Evolutionary conservation across 2,329 filamentous ascomycete species (phyloP), one percentile per base, ranked within the genome.

Genomic region (Xylariales sp.): DNA sequence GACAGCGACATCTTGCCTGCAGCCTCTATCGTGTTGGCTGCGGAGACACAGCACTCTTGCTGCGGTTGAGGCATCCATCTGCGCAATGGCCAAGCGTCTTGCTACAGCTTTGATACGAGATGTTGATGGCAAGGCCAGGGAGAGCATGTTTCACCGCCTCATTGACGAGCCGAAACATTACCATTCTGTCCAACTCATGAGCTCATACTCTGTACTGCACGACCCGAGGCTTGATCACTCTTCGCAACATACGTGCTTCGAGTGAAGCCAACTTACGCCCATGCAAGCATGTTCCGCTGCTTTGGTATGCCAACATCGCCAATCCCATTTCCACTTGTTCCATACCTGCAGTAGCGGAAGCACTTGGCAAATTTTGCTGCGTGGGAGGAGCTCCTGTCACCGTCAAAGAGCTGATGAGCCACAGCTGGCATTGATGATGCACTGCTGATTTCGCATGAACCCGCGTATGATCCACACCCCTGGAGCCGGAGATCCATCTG

Each of bases 381-480:
- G 20, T 10, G 10, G n/a, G 32, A 34, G 32, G 12, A 6, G 18
- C 16, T 34, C 32, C 29, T 32, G 29, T 32, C 29, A 32, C 29
- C 11, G 29, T 32, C 29, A 38, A n/a, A 27, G 11, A 14, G 8
- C 21, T 12, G n/a, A n/a, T 18, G 14, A 38, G 35, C 35, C 35
- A 38, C 35, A 38, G 25, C 8, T 15, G 16, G 27, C 16, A 11
- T 19, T 20, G 20, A 10, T 20, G 16, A 36, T 21, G 12, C 14
- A 29, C 11, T 39, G 36, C 28, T 25, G 29, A 24, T 20, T 14
- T 15, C 29, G 38, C 38, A 40, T 40, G 38, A 40, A 40, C 38
- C 20, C 14, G 37, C 27, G 38, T 40, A 40, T 42, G 39, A 42
- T 42, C 21, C 39, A 31, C 31, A 36, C 39, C 39, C 39, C 39